Evolutionary conservation across 345 rosid species (phyloP).

Genomic region (Conringia planisiliqua): DNA sequence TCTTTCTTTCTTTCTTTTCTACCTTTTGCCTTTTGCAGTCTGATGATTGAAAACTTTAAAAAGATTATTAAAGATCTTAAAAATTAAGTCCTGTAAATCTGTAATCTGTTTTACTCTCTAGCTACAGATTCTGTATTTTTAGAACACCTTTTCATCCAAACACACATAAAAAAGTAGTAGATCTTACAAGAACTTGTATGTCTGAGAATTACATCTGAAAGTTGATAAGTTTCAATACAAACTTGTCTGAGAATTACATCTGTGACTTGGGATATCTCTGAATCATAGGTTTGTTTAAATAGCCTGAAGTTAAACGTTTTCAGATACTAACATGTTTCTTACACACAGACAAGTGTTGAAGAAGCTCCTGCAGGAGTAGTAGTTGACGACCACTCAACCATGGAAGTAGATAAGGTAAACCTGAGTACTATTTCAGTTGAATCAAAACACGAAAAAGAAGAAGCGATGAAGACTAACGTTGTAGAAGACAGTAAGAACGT

Average conservation of each 20-base stretch:
- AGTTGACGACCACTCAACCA: conserved; percentile 26
- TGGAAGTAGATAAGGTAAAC: conserved; percentile 29
- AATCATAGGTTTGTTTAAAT: background rate
- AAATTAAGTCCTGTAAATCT: background rate
- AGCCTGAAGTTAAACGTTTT: background rate
- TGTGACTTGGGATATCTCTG: background rate
- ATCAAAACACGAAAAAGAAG: conserved; percentile 6
- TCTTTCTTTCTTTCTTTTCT: background rate
- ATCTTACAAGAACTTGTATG: conserved; percentile 7
- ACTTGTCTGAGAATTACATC: background rate
- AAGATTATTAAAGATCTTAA: conserved; percentile 6
- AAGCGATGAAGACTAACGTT: conserved; percentile 3
- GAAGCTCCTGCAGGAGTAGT: conserved; percentile 35
- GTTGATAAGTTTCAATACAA: conserved; percentile 9
- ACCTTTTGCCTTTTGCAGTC: conserved; percentile 1
- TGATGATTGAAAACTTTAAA: conserved; percentile 19
- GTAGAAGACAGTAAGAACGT: conserved; percentile 19
- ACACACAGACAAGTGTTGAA: conserved; percentile 8
- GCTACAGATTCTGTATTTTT: background rate
- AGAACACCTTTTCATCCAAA: background rate
- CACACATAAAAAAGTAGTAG: background rate
- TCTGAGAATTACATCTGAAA: background rate
- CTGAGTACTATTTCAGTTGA: conserved; percentile 18
- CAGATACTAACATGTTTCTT: conserved; percentile 20
- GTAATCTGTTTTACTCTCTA: conserved; percentile 5